Percentiles rank a stretch among this genome's conserved stretches.
Evolutionary conservation across 163 green algal genomes (phyloP).

Genomic region (Coccomyxa subellipsoidea): DNA sequence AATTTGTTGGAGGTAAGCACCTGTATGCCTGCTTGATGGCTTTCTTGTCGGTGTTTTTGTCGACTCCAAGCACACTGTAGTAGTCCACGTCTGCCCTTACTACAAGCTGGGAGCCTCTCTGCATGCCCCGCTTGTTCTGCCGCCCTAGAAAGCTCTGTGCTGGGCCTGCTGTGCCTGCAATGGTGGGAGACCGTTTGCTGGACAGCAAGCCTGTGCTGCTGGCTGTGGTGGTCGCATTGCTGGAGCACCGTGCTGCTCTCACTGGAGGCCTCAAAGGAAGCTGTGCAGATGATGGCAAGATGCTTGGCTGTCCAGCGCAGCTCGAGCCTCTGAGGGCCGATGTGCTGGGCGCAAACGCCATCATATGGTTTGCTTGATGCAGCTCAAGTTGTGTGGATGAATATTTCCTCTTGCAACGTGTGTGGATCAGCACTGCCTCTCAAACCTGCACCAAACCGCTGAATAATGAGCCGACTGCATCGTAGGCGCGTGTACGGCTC

Average conservation of each 20-base stretch:
- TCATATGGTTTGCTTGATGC: neutral
- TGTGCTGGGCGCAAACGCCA: neutral
- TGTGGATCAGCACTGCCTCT: no score
- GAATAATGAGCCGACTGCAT: no score
- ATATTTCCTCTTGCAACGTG: neutral
- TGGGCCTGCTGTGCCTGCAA: neutral
- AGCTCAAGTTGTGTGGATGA: neutral
- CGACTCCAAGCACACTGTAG: conserved; percentile 90
- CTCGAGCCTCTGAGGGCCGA: neutral
- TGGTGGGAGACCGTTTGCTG: neutral
- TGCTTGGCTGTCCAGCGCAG: neutral
- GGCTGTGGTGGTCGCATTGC: neutral
- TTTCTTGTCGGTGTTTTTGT: conserved; percentile 82
- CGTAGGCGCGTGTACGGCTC: no score
- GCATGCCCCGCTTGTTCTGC: neutral
- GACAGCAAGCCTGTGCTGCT: neutral
- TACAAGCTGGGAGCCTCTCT: conserved; percentile 9
- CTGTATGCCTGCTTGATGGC: conserved; percentile 95
- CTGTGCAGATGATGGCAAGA: neutral
- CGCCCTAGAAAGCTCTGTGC: neutral
- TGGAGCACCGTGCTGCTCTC: neutral
- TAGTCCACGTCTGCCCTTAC: conserved; percentile 26
- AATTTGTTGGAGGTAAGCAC: neutral
- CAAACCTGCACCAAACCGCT: neutral
- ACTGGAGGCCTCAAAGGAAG: neutral